Evolutionary conservation across 2,329 filamentous ascomycete genomes (phyloP), one percentile per base, ranked within the genome.

Genomic region (Xylariaceae sp.): DNA sequence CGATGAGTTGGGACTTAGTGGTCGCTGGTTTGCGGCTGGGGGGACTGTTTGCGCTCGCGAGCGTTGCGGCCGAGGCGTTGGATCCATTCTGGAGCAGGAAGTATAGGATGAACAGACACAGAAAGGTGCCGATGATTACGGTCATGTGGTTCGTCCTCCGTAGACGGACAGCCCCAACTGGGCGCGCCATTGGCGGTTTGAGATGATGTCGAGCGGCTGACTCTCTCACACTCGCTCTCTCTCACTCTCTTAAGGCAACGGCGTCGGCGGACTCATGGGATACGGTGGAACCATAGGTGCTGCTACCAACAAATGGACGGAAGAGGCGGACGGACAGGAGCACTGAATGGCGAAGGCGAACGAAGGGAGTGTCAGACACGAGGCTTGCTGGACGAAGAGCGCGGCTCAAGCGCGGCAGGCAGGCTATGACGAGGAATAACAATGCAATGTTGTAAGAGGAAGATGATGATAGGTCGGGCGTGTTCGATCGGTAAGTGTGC

Each of bases 1-100:
- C 71, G 66, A 76, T 80, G 53, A 84, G 80, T 72, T 79, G 82
- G 59, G 75, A 76, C 66, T 85, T 83, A 23, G 82, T 77, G 72
- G 69, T 65, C 71, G 69, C 66, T 5, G 74, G 70, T 66, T 91
- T 92, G 69, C 83, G 81, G 75, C 90, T 90, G 39, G 88, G 86
- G 59, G 88, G 53, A 58, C 9, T 13, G 11, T n/a, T 45, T n/a
- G 63, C 58, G 56, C 61, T 66, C 44, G 64, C 56, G 53, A 64
- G 53, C n/a, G 23, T 56, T 17, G 60, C 56, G 23, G 66, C 58
- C 30, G 65, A 55, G 54, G 66, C 59, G 52, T 61, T 61, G 54
- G 69, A 69, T 18, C 67, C 67, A 50, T 58, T 58, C 18, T 64
- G 59, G 52, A 69, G 59, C 30, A 73, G 65, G 58, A 73, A 73